A percentile compares a stretch with the other conserved stretches of the same genome.
Conservation (phyloP, 371 early-diverging fungal genomes). For the Mucor indicus region DNA sequence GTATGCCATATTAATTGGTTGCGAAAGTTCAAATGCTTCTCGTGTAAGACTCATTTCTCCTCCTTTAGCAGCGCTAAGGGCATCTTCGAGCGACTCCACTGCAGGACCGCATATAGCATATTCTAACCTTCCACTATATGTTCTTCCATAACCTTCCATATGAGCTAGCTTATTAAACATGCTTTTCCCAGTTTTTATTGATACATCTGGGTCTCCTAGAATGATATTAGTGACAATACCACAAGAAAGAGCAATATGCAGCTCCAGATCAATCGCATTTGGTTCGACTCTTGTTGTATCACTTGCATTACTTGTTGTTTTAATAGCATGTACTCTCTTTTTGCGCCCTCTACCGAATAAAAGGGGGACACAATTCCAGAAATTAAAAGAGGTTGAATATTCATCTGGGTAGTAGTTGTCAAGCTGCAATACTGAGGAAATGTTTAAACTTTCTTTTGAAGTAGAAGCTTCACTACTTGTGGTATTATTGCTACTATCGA, state of each 20-base stretch:
- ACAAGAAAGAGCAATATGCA: constrained; percentile 58
- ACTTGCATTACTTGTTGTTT: constrained; percentile 9
- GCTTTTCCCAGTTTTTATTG: too few species aligned
- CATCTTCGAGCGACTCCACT: constrained; percentile 53
- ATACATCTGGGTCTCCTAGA: constrained; percentile 50
- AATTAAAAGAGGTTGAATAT: constrained; percentile 28
- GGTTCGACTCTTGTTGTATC: constrained; percentile 5
- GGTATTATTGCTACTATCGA: constrained; percentile 20
- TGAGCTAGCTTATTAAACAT: too few species aligned
- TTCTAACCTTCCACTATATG: constrained; percentile 45
- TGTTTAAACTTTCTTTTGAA: constrained; percentile 13
- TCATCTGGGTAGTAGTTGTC: constrained; percentile 19
- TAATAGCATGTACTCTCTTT: constrained; percentile 21
- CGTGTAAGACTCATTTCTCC: constrained; percentile 59
- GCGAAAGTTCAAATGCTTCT: constrained; percentile 38
- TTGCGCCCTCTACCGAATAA: constrained; percentile 20
- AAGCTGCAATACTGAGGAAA: neutral
- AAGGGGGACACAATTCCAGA: constrained; percentile 33
- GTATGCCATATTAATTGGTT: constrained; percentile 22
- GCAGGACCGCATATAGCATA: constrained; percentile 62
- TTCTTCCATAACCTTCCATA: constrained; percentile 7
- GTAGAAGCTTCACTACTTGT: constrained; percentile 16
- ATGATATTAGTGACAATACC: constrained; percentile 58
- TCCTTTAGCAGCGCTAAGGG: constrained; percentile 49
- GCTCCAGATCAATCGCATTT: constrained; percentile 46